Evolutionary conservation across 2,329 filamentous ascomycete species (phyloP).

Genomic region (Ophiostoma populinum): DNA sequence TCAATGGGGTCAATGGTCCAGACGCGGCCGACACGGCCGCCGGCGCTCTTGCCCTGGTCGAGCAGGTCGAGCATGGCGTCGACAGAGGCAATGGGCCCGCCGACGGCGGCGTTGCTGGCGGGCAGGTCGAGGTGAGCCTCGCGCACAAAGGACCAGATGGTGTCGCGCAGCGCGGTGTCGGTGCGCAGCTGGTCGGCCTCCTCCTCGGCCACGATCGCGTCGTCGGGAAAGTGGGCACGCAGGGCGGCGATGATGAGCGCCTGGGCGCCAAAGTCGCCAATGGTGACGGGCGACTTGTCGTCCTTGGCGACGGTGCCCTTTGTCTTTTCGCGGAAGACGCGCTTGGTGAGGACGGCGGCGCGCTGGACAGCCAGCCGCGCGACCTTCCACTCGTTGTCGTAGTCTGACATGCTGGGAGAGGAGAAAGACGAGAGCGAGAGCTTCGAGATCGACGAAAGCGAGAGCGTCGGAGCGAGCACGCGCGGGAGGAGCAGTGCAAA

Average conservation of each 20-base stretch:
- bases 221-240: constrained; percentile 72
- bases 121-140: constrained; percentile 41
- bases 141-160: constrained; percentile 73
- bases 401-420: constrained; percentile 20
- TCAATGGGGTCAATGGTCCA: constrained; percentile 98
- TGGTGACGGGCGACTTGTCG: constrained; percentile 91
- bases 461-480: constrained; percentile 9
- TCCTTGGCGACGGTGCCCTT: constrained; percentile 91
- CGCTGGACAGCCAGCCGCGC: constrained; percentile 82
- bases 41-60: constrained; percentile 50
- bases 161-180: constrained; percentile 49
- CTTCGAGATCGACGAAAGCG: neutral
- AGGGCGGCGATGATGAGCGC: constrained; percentile 88
- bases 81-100: constrained; percentile 41
- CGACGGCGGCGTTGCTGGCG: constrained; percentile 40
- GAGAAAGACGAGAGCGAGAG: neutral
- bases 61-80: constrained; percentile 44
- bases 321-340: constrained; percentile 57
- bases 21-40: constrained; percentile 60
- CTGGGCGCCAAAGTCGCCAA: constrained; percentile 95
- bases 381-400: constrained; percentile 62
- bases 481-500: constrained; percentile 11
- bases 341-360: constrained; percentile 37
- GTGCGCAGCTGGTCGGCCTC: constrained; percentile 66
- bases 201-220: constrained; percentile 90